These are phyloP conservation scores for Rhypophila decipiens DNA, from an alignment of 495 filamentous ascomycete species.

Conservation along the genomic window DNA sequence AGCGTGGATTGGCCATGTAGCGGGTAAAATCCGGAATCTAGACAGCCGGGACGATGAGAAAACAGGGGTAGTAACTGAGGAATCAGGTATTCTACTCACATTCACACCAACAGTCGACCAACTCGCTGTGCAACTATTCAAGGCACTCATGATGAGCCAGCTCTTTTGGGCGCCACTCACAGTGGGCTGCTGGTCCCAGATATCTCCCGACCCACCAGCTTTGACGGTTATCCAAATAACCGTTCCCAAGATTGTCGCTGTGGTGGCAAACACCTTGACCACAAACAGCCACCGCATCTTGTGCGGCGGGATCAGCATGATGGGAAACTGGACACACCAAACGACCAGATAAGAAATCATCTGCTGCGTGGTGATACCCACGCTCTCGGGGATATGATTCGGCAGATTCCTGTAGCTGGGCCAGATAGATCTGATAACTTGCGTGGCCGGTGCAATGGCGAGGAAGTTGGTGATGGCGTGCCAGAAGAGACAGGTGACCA, in stretches of 20 bases:
- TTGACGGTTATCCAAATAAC: conserved; percentile 30
- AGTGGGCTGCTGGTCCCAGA: conserved; percentile 29
- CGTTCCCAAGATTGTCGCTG: conserved; percentile 25
- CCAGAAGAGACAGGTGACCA: conserved; percentile 39
- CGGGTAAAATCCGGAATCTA: conserved; percentile 54
- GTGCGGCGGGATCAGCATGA: conserved; percentile 39
- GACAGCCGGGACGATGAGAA: too few species aligned
- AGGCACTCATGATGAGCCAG: conserved; percentile 9
- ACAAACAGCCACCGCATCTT: conserved; percentile 39
- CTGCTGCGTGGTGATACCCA: conserved; percentile 38
- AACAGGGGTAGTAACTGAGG: too few species aligned
- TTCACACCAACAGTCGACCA: conserved; percentile 23
- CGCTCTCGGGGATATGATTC: conserved; percentile 34
- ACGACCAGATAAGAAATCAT: conserved; percentile 39
- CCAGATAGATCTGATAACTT: conserved; percentile 34
- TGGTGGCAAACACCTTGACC: conserved; percentile 34
- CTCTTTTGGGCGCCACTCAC: conserved; percentile 2
- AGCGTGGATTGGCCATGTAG: conserved; percentile 40
- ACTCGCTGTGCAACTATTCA: conserved; percentile 8
- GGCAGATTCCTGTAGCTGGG: conserved; percentile 28
- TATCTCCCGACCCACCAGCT: conserved; percentile 33
- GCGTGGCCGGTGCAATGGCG: conserved; percentile 27
- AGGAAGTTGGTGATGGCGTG: conserved; percentile 31
- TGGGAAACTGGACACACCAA: conserved; percentile 36
- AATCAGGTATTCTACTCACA: too few species aligned